Evolutionary conservation across 2,329 filamentous ascomycete species (phyloP).

Genomic region (Geosmithia flava): DNA sequence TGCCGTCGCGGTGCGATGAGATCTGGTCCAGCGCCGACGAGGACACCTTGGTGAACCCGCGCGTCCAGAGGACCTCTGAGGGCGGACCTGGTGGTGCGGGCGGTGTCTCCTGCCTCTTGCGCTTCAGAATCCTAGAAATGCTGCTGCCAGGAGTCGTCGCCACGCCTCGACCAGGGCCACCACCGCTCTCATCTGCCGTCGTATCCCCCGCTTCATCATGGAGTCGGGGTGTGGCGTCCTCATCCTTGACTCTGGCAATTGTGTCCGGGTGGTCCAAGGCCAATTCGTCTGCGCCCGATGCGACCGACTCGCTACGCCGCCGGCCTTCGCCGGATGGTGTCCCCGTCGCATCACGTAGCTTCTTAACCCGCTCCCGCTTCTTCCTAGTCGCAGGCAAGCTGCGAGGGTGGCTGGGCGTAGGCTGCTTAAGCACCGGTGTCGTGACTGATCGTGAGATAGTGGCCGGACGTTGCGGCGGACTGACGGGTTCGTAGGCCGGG

Average conservation of each 20-base stretch:
- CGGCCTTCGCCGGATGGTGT: neutral
- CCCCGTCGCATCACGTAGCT: neutral
- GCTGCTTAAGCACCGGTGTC: slow-evolving; percentile 1
- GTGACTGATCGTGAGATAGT: slow-evolving; percentile 17
- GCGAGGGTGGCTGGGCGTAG: neutral
- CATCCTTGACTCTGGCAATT: slow-evolving; percentile 41
- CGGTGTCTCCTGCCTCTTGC: slow-evolving; percentile 43
- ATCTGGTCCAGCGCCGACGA: slow-evolving; percentile 65
- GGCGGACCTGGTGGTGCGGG: slow-evolving; percentile 37
- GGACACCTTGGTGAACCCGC: slow-evolving; percentile 62
- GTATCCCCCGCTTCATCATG: slow-evolving; percentile 42
- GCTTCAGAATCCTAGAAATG: slow-evolving; percentile 31
- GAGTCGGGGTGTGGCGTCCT: slow-evolving; percentile 41
- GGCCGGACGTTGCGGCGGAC: slow-evolving; percentile 32
- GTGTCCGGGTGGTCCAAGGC: slow-evolving; percentile 27
- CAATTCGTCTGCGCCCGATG: slow-evolving; percentile 34
- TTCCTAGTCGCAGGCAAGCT: neutral
- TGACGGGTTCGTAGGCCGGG: slow-evolving; percentile 46
- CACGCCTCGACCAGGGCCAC: slow-evolving; percentile 18
- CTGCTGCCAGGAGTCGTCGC: slow-evolving; percentile 20
- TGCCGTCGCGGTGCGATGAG: slow-evolving; percentile 63
- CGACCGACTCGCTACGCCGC: slow-evolving; percentile 29
- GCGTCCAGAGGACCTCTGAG: slow-evolving; percentile 61
- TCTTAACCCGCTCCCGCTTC: slow-evolving; percentile 1
- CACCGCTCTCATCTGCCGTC: slow-evolving; percentile 39